Evolutionary conservation across 495 filamentous ascomycete genomes (phyloP), one percentile per base, ranked within the genome.

Genomic region (Apiosordaria backusii): DNA sequence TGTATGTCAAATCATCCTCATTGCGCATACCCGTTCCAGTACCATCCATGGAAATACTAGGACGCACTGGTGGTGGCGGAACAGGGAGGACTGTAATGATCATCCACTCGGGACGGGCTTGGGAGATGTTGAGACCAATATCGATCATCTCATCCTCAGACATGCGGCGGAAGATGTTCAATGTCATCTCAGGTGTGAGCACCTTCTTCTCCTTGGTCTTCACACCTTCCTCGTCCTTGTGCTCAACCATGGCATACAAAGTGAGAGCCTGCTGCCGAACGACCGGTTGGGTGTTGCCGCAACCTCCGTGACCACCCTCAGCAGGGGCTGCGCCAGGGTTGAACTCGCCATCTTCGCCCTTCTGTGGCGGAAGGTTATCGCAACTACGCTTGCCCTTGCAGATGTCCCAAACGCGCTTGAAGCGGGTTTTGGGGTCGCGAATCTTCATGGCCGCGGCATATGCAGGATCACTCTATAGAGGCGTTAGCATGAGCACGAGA

Each of bases 1-100:
- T 99, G 82, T 97, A 98, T 0, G 95, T 99, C 84, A 99, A 82
- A 83, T 99, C 95, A 75, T 99, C 95, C 76, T 99, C 95, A 73
- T 94, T 93, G 57, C 95, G 89, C 78, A 92, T 84, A 65, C 94
- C 95, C 57, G 83, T 81, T 69, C 91, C 89, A 57, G 91, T 92
- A 64, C 94, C 94, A 79, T 97, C 92, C 78, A 96, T 91, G 9
- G 91, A 91, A 69, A 99, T 96, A 81, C 92, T 97, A 0, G 95
- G 95, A 26, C 95, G 90, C 52, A 99, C 95, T 1, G 95, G 92
- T 16, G 95, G 95, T 2, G 95, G 95, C 0, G 95, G 95, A 4
- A 99, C 95, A 5, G 96, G 93, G 19, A 99, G 83, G 55, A 97
- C 92, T 0, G 93, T 96, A 63, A 99, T 83, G 67, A 98, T 87